Evolutionary conservation across 1,139 yeast genomes (phyloP), one percentile per base, ranked within the genome.

Genomic region (Meyerozyma smithsonii): DNA sequence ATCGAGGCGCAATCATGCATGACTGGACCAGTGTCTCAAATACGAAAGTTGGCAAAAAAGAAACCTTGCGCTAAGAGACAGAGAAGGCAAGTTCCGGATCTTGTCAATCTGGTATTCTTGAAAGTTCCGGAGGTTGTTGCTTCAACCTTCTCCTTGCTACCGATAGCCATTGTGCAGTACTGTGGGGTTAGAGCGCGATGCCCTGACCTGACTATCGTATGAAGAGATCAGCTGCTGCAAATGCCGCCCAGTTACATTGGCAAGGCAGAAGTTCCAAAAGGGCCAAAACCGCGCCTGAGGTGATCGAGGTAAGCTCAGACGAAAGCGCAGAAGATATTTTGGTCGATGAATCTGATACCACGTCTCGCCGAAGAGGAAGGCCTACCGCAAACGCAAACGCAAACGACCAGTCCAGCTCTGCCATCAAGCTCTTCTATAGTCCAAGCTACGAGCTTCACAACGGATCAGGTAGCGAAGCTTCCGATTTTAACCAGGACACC

Each of bases 141-240:
- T n/a, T n/a, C n/a, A n/a, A n/a, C n/a, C n/a, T n/a, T n/a, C n/a
- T 2, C 4, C 25, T 23, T 23, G 12, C 12, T 33, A 36, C 38
- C 10, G 46, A 43, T 15, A 33, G 18, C n/a, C n/a, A 24, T 28
- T 6, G 10, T 15, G 18, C 15, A 14, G 35, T 23, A 32, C 28
- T 12, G n/a, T 35, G 43, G 39, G 26, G 40, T 43, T 10, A 35
- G 36, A 21, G 41, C 38, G 14, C 17, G 17, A 18, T 23, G 25
- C 25, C 10, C 24, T 21, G 24, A 21, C 7, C 7, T 11, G 8
- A 7, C 15, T 14, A 12, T 12, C 15, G 17, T 18, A 30, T 30
- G 34, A 35, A 35, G 21, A 20, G 37, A 11, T 35, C 37, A 14
- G 28, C 18, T 10, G 37, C 37, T 8, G 32, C 32, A 14, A 18